phyloP scores from a whole-genome alignment of 2,329 filamentous ascomycete species.

The Penicillium psychrosexuale region DNA sequence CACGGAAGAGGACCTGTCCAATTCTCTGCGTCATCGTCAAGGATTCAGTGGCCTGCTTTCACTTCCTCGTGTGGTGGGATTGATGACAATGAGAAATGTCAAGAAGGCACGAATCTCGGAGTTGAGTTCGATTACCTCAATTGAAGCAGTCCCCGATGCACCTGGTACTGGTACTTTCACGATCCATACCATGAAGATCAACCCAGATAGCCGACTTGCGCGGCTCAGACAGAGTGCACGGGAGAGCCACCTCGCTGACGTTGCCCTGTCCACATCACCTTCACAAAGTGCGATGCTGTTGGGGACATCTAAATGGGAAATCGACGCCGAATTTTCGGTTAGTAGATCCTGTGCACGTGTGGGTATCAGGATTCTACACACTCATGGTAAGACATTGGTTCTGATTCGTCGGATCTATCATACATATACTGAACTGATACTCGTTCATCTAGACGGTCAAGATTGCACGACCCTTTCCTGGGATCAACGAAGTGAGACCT shows the following conservation, averaged over 20 bases:
- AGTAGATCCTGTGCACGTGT: constrained; percentile 24
- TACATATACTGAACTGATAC: neutral
- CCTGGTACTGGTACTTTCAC: constrained; percentile 32
- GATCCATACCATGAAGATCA: constrained; percentile 45
- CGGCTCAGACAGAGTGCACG: constrained; percentile 28
- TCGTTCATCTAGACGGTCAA: constrained; percentile 22
- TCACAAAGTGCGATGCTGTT: constrained; percentile 4
- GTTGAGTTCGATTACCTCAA: constrained; percentile 43
- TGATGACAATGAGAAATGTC: constrained; percentile 42
- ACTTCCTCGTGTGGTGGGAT: constrained; percentile 44
- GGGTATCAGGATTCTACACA: constrained; percentile 32
- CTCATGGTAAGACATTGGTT: constrained; percentile 9
- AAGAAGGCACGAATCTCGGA: constrained; percentile 36
- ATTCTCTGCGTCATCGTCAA: constrained; percentile 43
- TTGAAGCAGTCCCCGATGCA: constrained; percentile 31
- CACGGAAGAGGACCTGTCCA: constrained; percentile 50
- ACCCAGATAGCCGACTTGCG: constrained; percentile 26
- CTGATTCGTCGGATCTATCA: neutral
- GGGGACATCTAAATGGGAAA: constrained; percentile 25
- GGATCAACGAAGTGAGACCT: constrained; percentile 37
- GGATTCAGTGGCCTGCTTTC: constrained; percentile 52
- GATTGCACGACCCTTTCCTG: constrained; percentile 43
- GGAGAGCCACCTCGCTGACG: neutral
- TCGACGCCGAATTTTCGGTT: constrained; percentile 28
- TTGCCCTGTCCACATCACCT: constrained; percentile 2